phyloP scores from a whole-genome alignment of 2,329 filamentous ascomycete species.

The Xylariaceae sp. region DNA sequence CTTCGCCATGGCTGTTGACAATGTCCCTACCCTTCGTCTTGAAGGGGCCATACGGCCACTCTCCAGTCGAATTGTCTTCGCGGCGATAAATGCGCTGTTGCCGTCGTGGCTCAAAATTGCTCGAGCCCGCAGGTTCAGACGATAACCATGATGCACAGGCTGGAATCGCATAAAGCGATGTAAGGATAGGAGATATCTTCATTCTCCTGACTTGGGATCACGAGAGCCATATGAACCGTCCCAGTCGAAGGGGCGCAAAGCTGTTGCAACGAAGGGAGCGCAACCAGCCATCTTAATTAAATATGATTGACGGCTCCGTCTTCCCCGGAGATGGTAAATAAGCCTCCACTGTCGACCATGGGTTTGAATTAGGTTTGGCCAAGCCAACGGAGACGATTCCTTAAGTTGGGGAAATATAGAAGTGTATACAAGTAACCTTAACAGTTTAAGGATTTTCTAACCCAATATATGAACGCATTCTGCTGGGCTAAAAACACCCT shows the following conservation, averaged over 20 bases:
- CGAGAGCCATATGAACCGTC: constrained; percentile 1
- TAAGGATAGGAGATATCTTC: constrained; percentile 17
- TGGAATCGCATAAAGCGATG: constrained; percentile 18
- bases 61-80: constrained; percentile 23
- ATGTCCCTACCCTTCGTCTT: constrained; percentile 43
- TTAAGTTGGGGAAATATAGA: background rate
- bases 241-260: background rate
- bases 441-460: background rate
- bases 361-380: background rate
- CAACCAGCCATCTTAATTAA: constrained; percentile 10
- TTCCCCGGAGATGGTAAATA: background rate
- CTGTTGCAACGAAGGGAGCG: constrained; percentile 1
- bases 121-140: constrained; percentile 6
- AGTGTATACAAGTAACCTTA: background rate
- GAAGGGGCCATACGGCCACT: constrained; percentile 45
- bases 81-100: constrained; percentile 13
- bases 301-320: background rate
- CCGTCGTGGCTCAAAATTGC: constrained; percentile 11
- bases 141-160: constrained; percentile 24
- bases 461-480: background rate
- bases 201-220: constrained; percentile 14
- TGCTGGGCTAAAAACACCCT: too few relatives aligned
- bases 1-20: constrained; percentile 41
- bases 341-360: background rate
- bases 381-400: background rate